phyloP scores from a whole-genome alignment of 2,329 filamentous ascomycete genomes.

The Hypomyces rosellus region DNA sequence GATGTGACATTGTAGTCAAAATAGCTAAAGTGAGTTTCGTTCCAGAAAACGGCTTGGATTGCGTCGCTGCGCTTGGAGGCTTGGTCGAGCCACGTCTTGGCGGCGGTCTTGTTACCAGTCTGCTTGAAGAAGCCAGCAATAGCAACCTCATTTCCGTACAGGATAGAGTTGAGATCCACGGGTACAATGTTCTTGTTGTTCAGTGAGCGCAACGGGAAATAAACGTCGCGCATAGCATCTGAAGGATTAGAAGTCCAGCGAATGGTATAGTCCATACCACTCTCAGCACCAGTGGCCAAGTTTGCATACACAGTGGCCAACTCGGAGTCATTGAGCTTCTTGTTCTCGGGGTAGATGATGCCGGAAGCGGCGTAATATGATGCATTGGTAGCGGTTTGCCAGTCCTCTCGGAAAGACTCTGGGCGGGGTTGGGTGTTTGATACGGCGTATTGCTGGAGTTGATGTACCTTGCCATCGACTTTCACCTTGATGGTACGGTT shows the following conservation, averaged over 20 bases:
- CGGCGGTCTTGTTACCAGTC: conserved; percentile 44
- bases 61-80: conserved; percentile 51
- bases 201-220: conserved; percentile 59
- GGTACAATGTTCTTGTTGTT: conserved; percentile 54
- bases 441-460: conserved; percentile 53
- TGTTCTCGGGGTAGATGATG: conserved; percentile 49
- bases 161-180: conserved; percentile 62
- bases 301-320: conserved; percentile 52
- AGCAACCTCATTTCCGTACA: conserved; percentile 58
- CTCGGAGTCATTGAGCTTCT: conserved; percentile 45
- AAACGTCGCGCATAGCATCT: conserved; percentile 53
- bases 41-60: conserved; percentile 61
- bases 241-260: conserved; percentile 52
- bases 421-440: conserved; percentile 60
- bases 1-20: conserved; percentile 65
- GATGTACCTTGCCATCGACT: conserved; percentile 41
- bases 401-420: conserved; percentile 62
- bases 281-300: conserved; percentile 59
- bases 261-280: conserved; percentile 57
- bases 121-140: conserved; percentile 49
- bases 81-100: conserved; percentile 41
- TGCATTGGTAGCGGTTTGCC: conserved; percentile 55
- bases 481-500: conserved; percentile 54
- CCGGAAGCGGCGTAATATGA: conserved; percentile 56
- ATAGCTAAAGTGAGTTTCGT: conserved; percentile 54